Base-by-base conservation (phyloP, 108 stramenopile genomes). In the Nitzschia putrida region DNA sequence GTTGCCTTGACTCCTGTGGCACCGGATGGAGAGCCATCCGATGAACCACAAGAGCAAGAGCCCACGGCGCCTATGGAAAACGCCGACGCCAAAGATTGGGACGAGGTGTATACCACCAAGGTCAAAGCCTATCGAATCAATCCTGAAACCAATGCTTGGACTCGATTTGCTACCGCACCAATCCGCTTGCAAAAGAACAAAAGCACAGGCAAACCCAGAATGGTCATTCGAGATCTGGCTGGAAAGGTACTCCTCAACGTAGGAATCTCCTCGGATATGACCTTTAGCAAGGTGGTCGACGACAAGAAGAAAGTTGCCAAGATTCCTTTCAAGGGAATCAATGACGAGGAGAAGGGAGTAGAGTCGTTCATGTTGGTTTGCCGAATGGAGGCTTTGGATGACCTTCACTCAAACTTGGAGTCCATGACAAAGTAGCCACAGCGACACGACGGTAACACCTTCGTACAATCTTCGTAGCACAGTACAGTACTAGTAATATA, bases 31-130 rank as follows among this genome's bases (percentile, higher is more conserved):
- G 41, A 54, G 20, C 14, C 25, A 38, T 29, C 55, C 2, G 54
- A 57, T 29, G 55, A 10, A 11, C 16, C 25, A 53, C 29, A 11
- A 49, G 65, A 49, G 21, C 51, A 53, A 37, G 25, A 53, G 18
- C n/a, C 34, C 0, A 4, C 47, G 14, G 53, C 65, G 21, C 44
- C 38, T 8, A 16, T 64, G 52, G 54, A 41, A 16, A 56, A 55
- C 14, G 67, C 67, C 13, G 67, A 68, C 56, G 54, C 20, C 58
- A 49, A 49, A 22, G 67, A 55, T 40, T 68, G 67, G 67, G 34
- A 39, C n/a, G n/a, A 41, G 23, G 0, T 57, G 23, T 43, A 37
- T 20, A 53, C 53, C 1, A 53, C 52, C 53, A 55, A 56, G 23
- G 53, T 68, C 3, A 39, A 53, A 24, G 67, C 51, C 54, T 68